Evolutionary conservation across 2,329 filamentous ascomycete species (phyloP), one percentile per base, ranked within the genome.

Genomic region (Celoporthe dispersa): DNA sequence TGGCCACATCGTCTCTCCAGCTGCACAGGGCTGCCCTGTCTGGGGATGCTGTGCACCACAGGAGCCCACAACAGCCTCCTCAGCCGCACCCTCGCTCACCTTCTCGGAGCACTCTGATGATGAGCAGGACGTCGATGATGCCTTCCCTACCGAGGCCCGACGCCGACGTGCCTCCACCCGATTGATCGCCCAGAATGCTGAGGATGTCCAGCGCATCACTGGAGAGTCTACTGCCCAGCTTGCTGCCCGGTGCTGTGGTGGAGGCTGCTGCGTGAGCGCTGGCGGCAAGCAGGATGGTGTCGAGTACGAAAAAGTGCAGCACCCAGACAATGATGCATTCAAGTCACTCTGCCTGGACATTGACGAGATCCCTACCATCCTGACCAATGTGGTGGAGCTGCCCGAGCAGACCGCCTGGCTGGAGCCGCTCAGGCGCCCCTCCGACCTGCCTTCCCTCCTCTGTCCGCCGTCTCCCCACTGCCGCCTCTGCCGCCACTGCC

Each of bases 321-420:
- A 88, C 2, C 94, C 95, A 1, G 90, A 96, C 79, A 98, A 97
- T 76, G 87, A 91, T 71, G 96, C 96, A 22, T 99, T 92, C 82
- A 87, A 88, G 68, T 93, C 91, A 71, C 86, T 99, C 64, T 85
- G 90, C 66, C 86, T 98, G 74, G 92, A 91, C 75, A 86, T 98
- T 71, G 89, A 90, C 69, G 86, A 90, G 41, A 88, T 98, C 67
- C 92, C 91, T 7, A 93, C 90, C 64, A 84, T 87, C 25, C 84
- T 98, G 72, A 93, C 90, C 55, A 90, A 89, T 74, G 82, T 94
- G 33, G 84, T 88, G 68, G 89, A 92, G 9, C 78, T 97, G 64
- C 94, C 94, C 0, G 87, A 91, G 68, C 90, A 92, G 80, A 95
- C 87, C 0, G 86, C 94, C 51, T 92, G 90, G 3, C 88, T 97